Evolutionary conservation across 306 rosid genomes (phyloP), one percentile per base, ranked within the genome.

Genomic region (Canavalia ensiformis): DNA sequence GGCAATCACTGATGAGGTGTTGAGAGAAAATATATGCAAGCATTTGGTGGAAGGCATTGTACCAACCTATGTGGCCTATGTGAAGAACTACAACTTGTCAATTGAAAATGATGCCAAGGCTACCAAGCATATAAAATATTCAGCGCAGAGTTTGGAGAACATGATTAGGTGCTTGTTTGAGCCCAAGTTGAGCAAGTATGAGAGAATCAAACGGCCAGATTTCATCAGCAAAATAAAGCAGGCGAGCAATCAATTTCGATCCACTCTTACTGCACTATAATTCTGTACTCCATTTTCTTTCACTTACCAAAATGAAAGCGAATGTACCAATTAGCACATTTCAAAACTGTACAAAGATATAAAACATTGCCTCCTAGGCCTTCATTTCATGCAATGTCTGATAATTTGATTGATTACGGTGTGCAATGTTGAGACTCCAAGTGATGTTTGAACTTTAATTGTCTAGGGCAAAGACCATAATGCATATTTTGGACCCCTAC

Each of bases 31-130:
- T 74, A 79, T 90, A 45, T 65, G 86, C 52, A 56, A 83, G 86
- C 80, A 86, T 69, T 75, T 92, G 57, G 90, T 88, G 81, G 90
- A 90, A 81, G 86, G 87, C 3, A 84, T 90, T 52, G 86, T 90
- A 51, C 90, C 94, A 3, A 73, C 67, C 67, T 92, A 92, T 18
- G 74, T 55, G 72, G 72, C 78, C 72, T 88, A 79, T 80, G 13
- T 86, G 83, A 77, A 75, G 55, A 76, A 66, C 66, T 86, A 78
- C 37, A 72, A 64, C 33, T 82, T 68, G 81, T 82, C 78, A 84
- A 82, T 66, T 33, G 84, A 89, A 82, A 77, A 83, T n/a, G 58
- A 89, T 79, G 84, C 76, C 8, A 75, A 59, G n/a, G 90, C 76
- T 8, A 71, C 82, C 1, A 88, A 87, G 65, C 49, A 87, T 65